Evolutionary conservation across 2,329 filamentous ascomycete species (phyloP).

Genomic region (Stachybotrys echinatus): DNA sequence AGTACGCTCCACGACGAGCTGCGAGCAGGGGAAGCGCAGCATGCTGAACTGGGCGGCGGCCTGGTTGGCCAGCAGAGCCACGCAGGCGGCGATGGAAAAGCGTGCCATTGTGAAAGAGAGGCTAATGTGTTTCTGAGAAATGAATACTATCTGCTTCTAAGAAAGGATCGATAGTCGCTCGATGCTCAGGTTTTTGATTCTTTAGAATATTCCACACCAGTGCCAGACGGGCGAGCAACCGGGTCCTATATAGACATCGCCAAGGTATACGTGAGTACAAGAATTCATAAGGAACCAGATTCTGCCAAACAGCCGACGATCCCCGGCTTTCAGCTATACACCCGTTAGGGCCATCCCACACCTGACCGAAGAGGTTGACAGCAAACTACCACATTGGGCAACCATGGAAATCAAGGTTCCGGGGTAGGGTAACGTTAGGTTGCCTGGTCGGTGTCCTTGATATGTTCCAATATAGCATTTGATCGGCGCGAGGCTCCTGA

Average conservation of each 20-base stretch:
- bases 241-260: not conserved
- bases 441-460: not conserved
- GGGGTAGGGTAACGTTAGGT: not conserved
- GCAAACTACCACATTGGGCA: not conserved
- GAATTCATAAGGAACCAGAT: too few relatives aligned
- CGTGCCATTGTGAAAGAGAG: not conserved
- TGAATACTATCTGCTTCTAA: too few relatives aligned
- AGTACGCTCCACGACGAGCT: conserved; percentile 40
- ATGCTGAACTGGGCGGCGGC: not conserved
- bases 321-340: too few relatives aligned
- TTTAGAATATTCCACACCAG: too few relatives aligned
- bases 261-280: not conserved
- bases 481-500: too few relatives aligned
- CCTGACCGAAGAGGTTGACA: not conserved
- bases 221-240: not conserved
- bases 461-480: not conserved
- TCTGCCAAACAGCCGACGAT: too few relatives aligned
- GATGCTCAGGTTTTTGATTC: too few relatives aligned
- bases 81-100: not conserved
- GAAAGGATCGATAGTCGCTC: too few relatives aligned
- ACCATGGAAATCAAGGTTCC: not conserved
- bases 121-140: too few relatives aligned
- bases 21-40: conserved; percentile 40
- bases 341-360: not conserved
- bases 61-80: not conserved